Evolutionary conservation across 805 yeast species (phyloP).

Genomic region (Candida stauntonica): DNA sequence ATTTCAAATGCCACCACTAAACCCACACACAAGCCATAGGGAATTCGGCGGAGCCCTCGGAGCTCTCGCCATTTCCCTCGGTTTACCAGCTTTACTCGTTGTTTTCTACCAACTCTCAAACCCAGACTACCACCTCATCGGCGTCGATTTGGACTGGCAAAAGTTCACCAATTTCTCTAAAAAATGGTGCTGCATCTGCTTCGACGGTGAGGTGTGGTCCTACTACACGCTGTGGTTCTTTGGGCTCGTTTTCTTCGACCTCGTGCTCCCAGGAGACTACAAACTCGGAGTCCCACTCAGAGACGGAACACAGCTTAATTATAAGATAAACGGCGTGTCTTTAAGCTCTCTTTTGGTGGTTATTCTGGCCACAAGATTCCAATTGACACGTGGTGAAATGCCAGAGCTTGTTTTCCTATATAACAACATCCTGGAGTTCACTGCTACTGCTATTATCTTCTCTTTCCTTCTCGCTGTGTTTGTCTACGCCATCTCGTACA

Average conservation of each 20-base stretch:
- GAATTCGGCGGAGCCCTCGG: conserved; percentile 85
- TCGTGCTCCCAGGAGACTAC: conserved; percentile 58
- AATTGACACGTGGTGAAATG: conserved; percentile 45
- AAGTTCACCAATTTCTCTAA: conserved; percentile 34
- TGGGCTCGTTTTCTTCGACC: conserved; percentile 57
- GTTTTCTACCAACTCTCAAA: conserved; percentile 60
- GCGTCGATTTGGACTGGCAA: conserved; percentile 39
- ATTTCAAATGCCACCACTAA: conserved; percentile 25
- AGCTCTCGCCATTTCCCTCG: conserved; percentile 57
- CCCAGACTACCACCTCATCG: conserved; percentile 48
- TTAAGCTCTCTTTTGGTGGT: conserved; percentile 40
- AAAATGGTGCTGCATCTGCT: conserved; percentile 32
- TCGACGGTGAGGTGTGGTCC: conserved; percentile 50
- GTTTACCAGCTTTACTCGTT: conserved; percentile 61
- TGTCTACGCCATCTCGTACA: conserved; percentile 64
- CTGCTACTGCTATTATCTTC: conserved; percentile 57
- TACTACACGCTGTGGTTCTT: conserved; percentile 73
- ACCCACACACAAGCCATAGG: conserved; percentile 64
- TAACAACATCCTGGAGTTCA: conserved; percentile 60
- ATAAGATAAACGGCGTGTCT: conserved; percentile 78
- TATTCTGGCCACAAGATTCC: conserved; percentile 48
- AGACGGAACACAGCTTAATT: conserved; percentile 66
- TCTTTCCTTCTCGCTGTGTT: conserved; percentile 58
- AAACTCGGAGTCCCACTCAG: conserved; percentile 66
- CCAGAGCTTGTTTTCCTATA: conserved; percentile 82